phyloP scores from a whole-genome alignment of 257 asterid species.

The Gentiana straminea region DNA sequence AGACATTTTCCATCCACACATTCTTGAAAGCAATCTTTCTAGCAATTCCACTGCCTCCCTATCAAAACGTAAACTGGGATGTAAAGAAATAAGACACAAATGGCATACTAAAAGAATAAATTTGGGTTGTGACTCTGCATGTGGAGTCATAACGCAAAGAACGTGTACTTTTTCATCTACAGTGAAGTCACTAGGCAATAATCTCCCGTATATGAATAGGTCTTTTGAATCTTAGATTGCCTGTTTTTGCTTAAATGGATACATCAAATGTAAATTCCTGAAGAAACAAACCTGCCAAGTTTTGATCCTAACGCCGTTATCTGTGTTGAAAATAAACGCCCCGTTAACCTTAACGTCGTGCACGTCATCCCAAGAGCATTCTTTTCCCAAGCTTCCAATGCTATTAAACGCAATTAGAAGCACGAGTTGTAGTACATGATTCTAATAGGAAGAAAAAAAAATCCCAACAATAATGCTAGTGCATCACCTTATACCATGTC shows the following conservation, averaged over 20 bases:
- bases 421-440: neutral
- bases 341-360: constrained; percentile 49
- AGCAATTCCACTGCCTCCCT: constrained; percentile 89
- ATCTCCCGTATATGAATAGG: no score
- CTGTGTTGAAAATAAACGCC: constrained; percentile 35
- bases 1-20: constrained; percentile 62
- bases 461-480: no score
- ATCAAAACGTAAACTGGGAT: constrained; percentile 4
- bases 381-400: constrained; percentile 80
- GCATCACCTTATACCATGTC: constrained; percentile 88
- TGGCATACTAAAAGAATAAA: no score
- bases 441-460: neutral
- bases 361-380: constrained; percentile 34
- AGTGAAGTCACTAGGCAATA: no score
- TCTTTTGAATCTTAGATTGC: neutral
- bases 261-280: neutral
- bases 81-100: neutral
- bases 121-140: no score
- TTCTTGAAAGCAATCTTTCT: constrained; percentile 52
- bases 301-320: constrained; percentile 78
- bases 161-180: no score
- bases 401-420: constrained; percentile 21
- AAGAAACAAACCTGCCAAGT: constrained; percentile 70
- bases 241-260: neutral
- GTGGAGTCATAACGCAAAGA: no score